These are phyloP conservation scores for Elsinoe batatas DNA, from an alignment of 2,329 filamentous ascomycete species.

Conservation along the genomic window DNA sequence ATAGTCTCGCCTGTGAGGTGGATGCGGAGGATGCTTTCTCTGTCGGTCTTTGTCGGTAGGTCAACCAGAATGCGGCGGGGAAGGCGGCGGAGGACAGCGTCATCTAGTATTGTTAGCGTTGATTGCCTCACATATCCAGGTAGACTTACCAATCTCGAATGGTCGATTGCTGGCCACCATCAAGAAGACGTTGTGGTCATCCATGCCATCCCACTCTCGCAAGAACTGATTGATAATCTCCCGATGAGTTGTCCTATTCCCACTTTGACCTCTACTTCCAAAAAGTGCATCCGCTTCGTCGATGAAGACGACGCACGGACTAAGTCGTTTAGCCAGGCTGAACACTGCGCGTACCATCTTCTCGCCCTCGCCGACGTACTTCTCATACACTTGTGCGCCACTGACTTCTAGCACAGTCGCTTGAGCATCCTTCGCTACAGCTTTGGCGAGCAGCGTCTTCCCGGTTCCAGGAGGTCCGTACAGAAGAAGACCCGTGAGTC, in stretches of 20 bases:
- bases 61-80: slow-evolving; percentile 66
- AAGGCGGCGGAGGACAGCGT: slow-evolving; percentile 68
- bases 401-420: slow-evolving; percentile 72
- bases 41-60: slow-evolving; percentile 56
- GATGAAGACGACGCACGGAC: slow-evolving; percentile 89
- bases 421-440: slow-evolving; percentile 55
- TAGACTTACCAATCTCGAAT: slow-evolving; percentile 49
- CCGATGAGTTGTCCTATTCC: slow-evolving; percentile 61
- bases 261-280: slow-evolving; percentile 58
- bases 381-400: slow-evolving; percentile 86
- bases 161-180: slow-evolving; percentile 97
- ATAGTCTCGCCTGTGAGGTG: slow-evolving; percentile 60
- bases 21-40: slow-evolving; percentile 59
- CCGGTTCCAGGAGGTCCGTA: slow-evolving; percentile 88
- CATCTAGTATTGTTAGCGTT: slow-evolving; percentile 50
- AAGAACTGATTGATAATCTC: slow-evolving; percentile 96
- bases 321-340: slow-evolving; percentile 78
- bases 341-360: slow-evolving; percentile 94
- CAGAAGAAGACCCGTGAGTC: slow-evolving; percentile 88
- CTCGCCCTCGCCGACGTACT: slow-evolving; percentile 91
- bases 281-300: slow-evolving; percentile 94
- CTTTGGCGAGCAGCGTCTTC: slow-evolving; percentile 68
- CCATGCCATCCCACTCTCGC: slow-evolving; percentile 92
- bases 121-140: not conserved
- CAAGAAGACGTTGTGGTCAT: slow-evolving; percentile 71